Evolutionary conservation across 2,329 filamentous ascomycete species (phyloP).

Genomic region (Claviceps citrina): DNA sequence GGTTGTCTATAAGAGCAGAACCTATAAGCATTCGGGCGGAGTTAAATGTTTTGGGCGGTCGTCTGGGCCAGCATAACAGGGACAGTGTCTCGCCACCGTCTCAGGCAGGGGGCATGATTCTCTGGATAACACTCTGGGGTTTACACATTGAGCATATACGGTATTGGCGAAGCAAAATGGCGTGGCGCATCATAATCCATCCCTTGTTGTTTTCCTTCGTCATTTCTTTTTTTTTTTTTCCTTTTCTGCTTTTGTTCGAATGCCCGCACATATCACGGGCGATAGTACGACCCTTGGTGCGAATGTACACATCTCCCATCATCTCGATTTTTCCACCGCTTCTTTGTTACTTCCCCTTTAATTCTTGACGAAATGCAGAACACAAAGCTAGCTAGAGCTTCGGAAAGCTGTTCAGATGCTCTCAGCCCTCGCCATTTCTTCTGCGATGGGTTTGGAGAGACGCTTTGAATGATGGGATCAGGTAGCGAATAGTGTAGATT

Average conservation of each 20-base stretch:
- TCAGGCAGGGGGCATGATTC: neutral
- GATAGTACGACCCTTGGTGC: neutral
- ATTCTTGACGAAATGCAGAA: neutral
- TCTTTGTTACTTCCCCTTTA: neutral
- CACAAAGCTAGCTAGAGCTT: neutral
- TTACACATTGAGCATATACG: neutral
- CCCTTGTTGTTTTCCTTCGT: neutral
- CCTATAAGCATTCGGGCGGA: constrained; percentile 21
- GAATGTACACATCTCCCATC: neutral
- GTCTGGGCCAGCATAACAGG: constrained; percentile 12
- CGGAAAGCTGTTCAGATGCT: neutral
- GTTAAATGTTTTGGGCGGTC: constrained; percentile 15
- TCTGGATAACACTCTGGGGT: neutral
- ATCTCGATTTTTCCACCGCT: neutral
- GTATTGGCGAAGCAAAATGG: constrained; percentile 1
- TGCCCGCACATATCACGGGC: neutral
- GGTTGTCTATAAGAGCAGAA: constrained; percentile 12
- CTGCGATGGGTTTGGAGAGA: neutral
- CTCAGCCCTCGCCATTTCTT: neutral
- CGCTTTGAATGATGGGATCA: neutral
- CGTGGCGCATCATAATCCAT: neutral
- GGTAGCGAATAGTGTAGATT: neutral
- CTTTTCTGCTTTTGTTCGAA: neutral
- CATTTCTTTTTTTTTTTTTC: neutral
- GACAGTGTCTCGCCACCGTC: constrained; percentile 2